These are phyloP conservation scores for Phoenix roebelenii DNA, from an alignment of 176 grass and related monocot genomes.

Conservation along the genomic window DNA sequence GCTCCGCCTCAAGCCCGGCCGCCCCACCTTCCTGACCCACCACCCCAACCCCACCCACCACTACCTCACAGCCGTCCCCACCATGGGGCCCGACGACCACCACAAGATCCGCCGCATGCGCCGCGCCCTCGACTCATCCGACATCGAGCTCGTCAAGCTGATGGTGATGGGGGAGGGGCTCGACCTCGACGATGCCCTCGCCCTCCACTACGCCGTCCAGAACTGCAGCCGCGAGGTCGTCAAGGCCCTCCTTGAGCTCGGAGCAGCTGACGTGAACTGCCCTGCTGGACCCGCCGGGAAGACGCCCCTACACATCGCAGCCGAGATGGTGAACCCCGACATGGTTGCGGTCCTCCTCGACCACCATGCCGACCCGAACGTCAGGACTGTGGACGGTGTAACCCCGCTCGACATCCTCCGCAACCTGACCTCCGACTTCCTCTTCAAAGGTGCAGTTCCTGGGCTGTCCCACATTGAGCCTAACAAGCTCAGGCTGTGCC, in stretches of 20 bases:
- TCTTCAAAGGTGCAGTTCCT: conserved; percentile 94
- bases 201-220: conserved; percentile 89
- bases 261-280: conserved; percentile 88
- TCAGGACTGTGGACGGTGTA: conserved; percentile 64
- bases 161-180: conserved; percentile 99
- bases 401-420: conserved; percentile 86
- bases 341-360: conserved; percentile 97
- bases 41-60: conserved; percentile 21
- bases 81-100: conserved; percentile 19
- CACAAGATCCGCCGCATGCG: conserved; percentile 69
- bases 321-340: conserved; percentile 87
- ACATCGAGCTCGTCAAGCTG: conserved; percentile 98
- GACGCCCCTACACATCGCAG: conserved; percentile 73
- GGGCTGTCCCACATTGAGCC: conserved; percentile 87
- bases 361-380: conserved; percentile 89
- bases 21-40: conserved; percentile 43
- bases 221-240: conserved; percentile 89
- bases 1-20: conserved; percentile 32
- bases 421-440: conserved; percentile 92
- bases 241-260: conserved; percentile 95
- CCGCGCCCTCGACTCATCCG: conserved; percentile 77
- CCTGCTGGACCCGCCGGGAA: conserved; percentile 65
- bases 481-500: conserved; percentile 91
- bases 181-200: conserved; percentile 88
- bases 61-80: conserved; percentile 9